A percentile compares a stretch with the other conserved stretches of the same genome.
Evolutionary conservation across 495 filamentous ascomycete species (phyloP).

Genomic region (Aspergillus steynii): DNA sequence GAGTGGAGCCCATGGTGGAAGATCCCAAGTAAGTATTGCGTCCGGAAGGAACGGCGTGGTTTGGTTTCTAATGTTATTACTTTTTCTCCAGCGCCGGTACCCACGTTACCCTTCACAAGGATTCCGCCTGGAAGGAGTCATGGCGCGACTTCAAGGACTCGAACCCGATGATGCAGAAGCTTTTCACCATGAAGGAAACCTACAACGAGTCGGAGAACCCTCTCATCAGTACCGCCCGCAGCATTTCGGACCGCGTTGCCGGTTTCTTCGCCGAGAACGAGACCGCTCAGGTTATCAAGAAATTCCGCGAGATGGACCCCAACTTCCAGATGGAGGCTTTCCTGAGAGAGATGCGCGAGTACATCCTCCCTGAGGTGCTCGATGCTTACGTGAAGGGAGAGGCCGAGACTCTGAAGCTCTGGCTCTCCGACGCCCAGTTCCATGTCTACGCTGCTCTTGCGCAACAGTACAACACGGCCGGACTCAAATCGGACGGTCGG

Average conservation of each 20-base stretch:
- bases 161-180: constrained; percentile 81
- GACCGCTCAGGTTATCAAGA: constrained; percentile 94
- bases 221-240: constrained; percentile 86
- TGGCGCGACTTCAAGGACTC: constrained; percentile 91
- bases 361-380: constrained; percentile 94
- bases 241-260: constrained; percentile 87
- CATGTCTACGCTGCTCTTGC: constrained; percentile 91
- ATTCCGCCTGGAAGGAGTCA: constrained; percentile 91
- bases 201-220: constrained; percentile 98
- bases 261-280: constrained; percentile 99
- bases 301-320: constrained; percentile 95
- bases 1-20: constrained; percentile 63
- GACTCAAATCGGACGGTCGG: constrained; percentile 88
- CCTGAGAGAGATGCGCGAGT: constrained; percentile 91
- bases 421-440: constrained; percentile 94
- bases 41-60: neutral
- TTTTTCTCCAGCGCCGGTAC: constrained; percentile 71
- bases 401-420: constrained; percentile 82
- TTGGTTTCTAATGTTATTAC: constrained; percentile 22
- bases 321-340: constrained; percentile 93
- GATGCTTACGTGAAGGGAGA: constrained; percentile 98
- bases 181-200: constrained; percentile 78
- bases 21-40: constrained; percentile 77
- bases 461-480: constrained; percentile 90
- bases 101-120: constrained; percentile 93